phyloP scores from a whole-genome alignment of 2,329 filamentous ascomycete genomes.

The Fusarium chlamydosporum region DNA sequence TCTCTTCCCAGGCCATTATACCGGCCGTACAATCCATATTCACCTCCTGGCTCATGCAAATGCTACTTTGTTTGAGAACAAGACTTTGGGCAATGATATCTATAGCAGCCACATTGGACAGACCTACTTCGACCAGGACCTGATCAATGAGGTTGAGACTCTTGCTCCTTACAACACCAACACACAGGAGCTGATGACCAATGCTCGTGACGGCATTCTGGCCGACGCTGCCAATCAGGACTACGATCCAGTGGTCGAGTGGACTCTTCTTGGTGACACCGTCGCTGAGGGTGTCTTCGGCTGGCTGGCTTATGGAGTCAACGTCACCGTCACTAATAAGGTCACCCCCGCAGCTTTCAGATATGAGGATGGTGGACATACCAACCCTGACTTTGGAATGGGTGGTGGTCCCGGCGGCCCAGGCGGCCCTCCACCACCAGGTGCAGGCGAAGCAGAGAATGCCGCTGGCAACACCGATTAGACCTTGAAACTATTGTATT shows the following conservation, averaged over 20 bases:
- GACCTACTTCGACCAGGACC: conserved; percentile 72
- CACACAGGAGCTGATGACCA: conserved; percentile 54
- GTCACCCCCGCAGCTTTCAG: conserved; percentile 12
- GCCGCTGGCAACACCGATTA: not conserved
- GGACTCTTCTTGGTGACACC: conserved; percentile 68
- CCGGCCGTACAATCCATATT: conserved; percentile 63
- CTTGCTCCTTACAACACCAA: conserved; percentile 64
- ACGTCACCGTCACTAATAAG: conserved; percentile 43
- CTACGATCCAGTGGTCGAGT: conserved; percentile 72
- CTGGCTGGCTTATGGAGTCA: conserved; percentile 68
- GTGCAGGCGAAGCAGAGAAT: not conserved
- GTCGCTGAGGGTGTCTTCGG: conserved; percentile 66
- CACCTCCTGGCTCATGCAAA: conserved; percentile 60
- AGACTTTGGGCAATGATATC: conserved; percentile 54
- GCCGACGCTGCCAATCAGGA: conserved; percentile 63
- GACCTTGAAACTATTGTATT: too few species aligned
- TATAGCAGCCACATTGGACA: conserved; percentile 73
- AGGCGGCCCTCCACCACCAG: not conserved
- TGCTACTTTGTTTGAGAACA: conserved; percentile 53
- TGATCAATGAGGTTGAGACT: conserved; percentile 66
- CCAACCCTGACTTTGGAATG: conserved; percentile 15
- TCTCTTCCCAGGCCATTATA: conserved; percentile 63
- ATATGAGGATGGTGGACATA: conserved; percentile 18
- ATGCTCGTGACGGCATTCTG: not conserved
- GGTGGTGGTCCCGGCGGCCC: not conserved